phyloP scores from a whole-genome alignment of 1,139 yeast genomes.

The Lodderomyces elongisporus region DNA sequence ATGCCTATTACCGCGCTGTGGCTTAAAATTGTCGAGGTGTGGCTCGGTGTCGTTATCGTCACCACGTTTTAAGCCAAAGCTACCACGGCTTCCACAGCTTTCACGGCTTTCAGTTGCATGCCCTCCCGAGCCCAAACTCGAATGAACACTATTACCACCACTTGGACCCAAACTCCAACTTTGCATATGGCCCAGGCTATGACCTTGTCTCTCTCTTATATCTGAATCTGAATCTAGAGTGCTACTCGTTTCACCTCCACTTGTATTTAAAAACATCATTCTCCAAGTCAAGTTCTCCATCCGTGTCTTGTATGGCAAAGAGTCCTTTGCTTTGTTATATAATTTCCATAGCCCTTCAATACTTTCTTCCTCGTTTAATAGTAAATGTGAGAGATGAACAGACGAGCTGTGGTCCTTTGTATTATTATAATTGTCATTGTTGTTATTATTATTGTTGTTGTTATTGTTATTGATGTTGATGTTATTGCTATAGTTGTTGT shows the following conservation, averaged over 20 bases:
- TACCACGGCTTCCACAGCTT: too few relatives aligned
- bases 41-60: background rate
- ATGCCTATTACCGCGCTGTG: background rate
- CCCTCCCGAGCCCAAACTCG: too few relatives aligned
- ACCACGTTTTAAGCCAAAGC: constrained; percentile 18
- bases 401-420: constrained; percentile 1
- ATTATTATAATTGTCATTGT: background rate
- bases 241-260: background rate
- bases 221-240: background rate
- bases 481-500: too few relatives aligned
- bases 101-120: background rate
- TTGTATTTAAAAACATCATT: constrained; percentile 53
- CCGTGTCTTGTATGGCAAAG: constrained; percentile 68
- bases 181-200: too few relatives aligned
- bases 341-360: constrained; percentile 74
- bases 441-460: background rate
- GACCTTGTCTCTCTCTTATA: constrained; percentile 21
- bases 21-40: constrained; percentile 5
- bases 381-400: constrained; percentile 9
- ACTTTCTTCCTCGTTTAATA: constrained; percentile 11
- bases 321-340: constrained; percentile 72
- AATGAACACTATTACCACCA: constrained; percentile 1
- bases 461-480: background rate
- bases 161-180: too few relatives aligned
- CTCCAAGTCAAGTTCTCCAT: constrained; percentile 87